Base-by-base conservation (phyloP, 1,284 basidiomycete species). In the Rhodotorula sp. region DNA sequence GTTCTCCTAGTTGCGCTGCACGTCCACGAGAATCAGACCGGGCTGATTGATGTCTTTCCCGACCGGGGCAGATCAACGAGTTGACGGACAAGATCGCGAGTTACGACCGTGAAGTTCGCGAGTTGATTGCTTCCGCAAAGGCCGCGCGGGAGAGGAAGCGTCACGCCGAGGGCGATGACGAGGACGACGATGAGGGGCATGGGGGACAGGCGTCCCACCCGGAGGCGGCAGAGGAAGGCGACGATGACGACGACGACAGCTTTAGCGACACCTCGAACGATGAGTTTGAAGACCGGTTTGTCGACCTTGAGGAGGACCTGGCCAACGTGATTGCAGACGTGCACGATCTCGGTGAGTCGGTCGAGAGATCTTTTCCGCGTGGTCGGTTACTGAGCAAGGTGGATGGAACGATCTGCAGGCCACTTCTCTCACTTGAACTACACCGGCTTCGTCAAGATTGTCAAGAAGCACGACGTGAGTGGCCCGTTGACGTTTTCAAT, bases 381-480 rank as follows among this genome's bases (percentile, higher is more conserved):
- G 12, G 10, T 3, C 18, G 26, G n/a, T 34, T 21, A 46, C 7
- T 39, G 20, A 43, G 3, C 31, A n/a, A 31, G 34, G 18, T 34
- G 34, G 6, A 47, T 48, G 7, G 43, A 12, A 15, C 26, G 21
- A 29, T 8, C 14, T 39, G 8, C 58, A 79, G 76, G 72, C 56
- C 77, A 79, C 60, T 80, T 80, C 71, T 78, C 78, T 1, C 77
- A 79, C 56, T 71, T 79, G 48, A 79, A 80, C 92, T 81, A 96
- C 68, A 84, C 97, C 1, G 97, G 97, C 15, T 99, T 99, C 83
- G 91, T 97, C 86, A 99, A 99, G 84, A 99, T 99, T 75, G 86
- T 98, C 75, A 99, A 99, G 87, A 92, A 92, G 89, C 91, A 92
- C 80, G 91, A 92, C 80, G 89, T 90, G 77, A 67, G 87, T 80